Evolutionary conservation across 495 filamentous ascomycete genomes (phyloP).

Genomic region (Wilcoxina mikolae): DNA sequence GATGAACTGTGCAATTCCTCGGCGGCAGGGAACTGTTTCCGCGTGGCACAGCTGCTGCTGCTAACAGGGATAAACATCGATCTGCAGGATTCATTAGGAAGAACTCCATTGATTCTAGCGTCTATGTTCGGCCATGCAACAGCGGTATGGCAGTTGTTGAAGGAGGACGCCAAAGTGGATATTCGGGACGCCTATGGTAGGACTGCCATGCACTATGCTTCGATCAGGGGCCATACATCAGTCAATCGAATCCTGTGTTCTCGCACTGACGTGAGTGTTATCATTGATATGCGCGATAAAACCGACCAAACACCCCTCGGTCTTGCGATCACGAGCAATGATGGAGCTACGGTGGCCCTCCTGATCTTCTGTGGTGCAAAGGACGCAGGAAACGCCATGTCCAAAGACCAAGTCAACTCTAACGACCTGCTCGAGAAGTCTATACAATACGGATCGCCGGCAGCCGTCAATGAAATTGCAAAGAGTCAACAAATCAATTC

Average conservation of each 20-base stretch:
- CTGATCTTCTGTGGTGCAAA: constrained; percentile 11
- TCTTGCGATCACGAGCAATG: constrained; percentile 5
- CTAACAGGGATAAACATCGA: not conserved
- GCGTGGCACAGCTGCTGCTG: not conserved
- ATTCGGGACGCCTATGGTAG: constrained; percentile 1
- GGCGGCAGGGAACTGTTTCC: not conserved
- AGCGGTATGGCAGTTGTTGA: not conserved
- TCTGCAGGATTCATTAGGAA: not conserved
- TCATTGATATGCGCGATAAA: not conserved
- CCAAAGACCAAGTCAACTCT: not conserved
- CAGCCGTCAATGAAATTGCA: not conserved
- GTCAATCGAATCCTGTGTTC: not conserved
- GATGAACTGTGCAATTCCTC: not conserved
- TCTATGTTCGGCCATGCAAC: constrained; percentile 6
- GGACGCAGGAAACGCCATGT: too few relatives aligned
- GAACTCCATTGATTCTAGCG: constrained; percentile 3
- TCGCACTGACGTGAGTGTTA: not conserved
- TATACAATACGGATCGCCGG: constrained; percentile 1
- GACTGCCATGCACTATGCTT: constrained; percentile 6
- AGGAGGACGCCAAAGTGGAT: not conserved
- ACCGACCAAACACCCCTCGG: not conserved
- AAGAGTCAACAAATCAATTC: not conserved
- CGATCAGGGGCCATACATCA: not conserved
- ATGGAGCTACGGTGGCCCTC: not conserved
- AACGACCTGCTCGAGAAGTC: not conserved